Percentiles rank a stretch among this genome's conserved stretches.
phyloP scores from a whole-genome alignment of 2,329 filamentous ascomycete genomes.

The Penicillium sp. region DNA sequence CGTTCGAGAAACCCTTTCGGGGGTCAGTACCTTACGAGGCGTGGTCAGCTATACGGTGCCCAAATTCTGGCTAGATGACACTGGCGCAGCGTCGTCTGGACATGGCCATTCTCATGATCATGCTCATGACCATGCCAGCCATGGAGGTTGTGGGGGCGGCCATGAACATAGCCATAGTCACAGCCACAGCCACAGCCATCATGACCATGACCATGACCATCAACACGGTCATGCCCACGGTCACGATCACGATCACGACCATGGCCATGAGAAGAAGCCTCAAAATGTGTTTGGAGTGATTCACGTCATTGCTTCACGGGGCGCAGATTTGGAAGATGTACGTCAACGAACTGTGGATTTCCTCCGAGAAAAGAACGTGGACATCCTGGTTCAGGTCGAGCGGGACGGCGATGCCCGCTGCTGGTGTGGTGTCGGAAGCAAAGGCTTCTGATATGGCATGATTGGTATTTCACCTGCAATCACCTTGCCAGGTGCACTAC shows the following conservation, averaged over 20 bases:
- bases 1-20: slow-evolving; percentile 80
- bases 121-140: slow-evolving; percentile 26
- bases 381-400: slow-evolving; percentile 86
- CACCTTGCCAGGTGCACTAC: not conserved
- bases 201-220: slow-evolving; percentile 34
- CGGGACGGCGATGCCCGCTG: slow-evolving; percentile 71
- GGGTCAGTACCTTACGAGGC: slow-evolving; percentile 77
- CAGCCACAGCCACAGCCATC: slow-evolving; percentile 29
- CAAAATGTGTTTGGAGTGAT: slow-evolving; percentile 73
- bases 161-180: slow-evolving; percentile 35
- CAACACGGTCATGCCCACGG: slow-evolving; percentile 35
- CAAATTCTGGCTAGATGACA: slow-evolving; percentile 89
- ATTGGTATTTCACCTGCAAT: not conserved
- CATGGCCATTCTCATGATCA: slow-evolving; percentile 41
- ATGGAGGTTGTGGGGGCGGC: slow-evolving; percentile 34
- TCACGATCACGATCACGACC: slow-evolving; percentile 33
- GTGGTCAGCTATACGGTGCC: slow-evolving; percentile 84
- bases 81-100: slow-evolving; percentile 41
- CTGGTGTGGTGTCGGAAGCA: slow-evolving; percentile 60
- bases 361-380: slow-evolving; percentile 69
- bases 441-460: slow-evolving; percentile 18
- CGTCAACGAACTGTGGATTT: slow-evolving; percentile 74
- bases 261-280: slow-evolving; percentile 27
- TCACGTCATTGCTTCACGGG: slow-evolving; percentile 75
- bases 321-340: slow-evolving; percentile 78